phyloP scores from a whole-genome alignment of 1,284 basidiomycete species.

The Agaricales sp. region DNA sequence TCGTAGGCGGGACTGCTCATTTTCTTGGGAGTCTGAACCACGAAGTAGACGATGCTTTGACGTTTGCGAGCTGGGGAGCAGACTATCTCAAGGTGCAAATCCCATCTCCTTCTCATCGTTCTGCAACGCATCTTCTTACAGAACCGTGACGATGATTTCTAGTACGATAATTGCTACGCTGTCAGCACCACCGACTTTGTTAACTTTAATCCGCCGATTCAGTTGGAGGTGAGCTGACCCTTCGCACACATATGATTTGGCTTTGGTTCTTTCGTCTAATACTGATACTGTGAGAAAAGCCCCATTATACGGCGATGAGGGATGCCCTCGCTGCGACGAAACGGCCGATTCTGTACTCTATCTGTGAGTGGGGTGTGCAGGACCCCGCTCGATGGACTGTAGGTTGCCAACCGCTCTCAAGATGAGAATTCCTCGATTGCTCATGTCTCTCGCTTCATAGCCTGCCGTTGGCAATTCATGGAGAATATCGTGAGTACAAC shows the following conservation, averaged over 20 bases:
- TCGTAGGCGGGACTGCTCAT: slow-evolving; percentile 29
- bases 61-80: slow-evolving; percentile 35
- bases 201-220: slow-evolving; percentile 26
- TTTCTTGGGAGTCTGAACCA: slow-evolving; percentile 33
- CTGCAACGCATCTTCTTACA: slow-evolving; percentile 3
- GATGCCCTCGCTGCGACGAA: slow-evolving; percentile 36
- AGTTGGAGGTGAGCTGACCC: slow-evolving; percentile 16
- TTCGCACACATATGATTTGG: background rate
- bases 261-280: background rate
- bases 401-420: too few relatives aligned
- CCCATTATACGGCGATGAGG: slow-evolving; percentile 39
- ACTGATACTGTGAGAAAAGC: slow-evolving; percentile 26
- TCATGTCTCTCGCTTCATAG: too few relatives aligned
- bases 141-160: slow-evolving; percentile 3
- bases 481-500: slow-evolving; percentile 32
- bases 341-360: slow-evolving; percentile 38
- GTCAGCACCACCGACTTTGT: slow-evolving; percentile 35
- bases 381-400: slow-evolving; percentile 39
- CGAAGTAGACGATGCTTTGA: slow-evolving; percentile 30
- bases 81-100: slow-evolving; percentile 33
- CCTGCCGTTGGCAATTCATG: slow-evolving; percentile 34
- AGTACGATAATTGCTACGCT: slow-evolving; percentile 40
- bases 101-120: background rate
- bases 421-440: too few relatives aligned
- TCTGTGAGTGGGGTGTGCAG: slow-evolving; percentile 45